A percentile compares a stretch with the other conserved stretches of the same genome.
Conservation (phyloP, 2,329 filamentous ascomycete species). For the Cladosporium phlei region DNA sequence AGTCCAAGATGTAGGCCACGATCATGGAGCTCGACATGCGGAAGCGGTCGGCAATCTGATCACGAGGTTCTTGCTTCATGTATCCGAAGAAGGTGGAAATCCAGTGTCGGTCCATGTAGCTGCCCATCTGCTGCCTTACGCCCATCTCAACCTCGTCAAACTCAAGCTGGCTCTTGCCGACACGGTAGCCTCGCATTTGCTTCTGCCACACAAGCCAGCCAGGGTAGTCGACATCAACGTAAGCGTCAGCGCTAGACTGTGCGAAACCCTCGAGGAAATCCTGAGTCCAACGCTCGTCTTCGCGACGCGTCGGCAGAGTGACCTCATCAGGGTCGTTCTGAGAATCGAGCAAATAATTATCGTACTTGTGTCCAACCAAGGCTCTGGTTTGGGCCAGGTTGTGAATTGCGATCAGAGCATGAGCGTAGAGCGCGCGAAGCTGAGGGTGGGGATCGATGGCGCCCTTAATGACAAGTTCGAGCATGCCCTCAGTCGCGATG, state of each 20-base stretch:
- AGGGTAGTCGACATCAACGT: constrained; percentile 84
- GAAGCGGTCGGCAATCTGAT: constrained; percentile 76
- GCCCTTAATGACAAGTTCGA: constrained; percentile 76
- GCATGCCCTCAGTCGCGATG: constrained; percentile 73
- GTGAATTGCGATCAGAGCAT: constrained; percentile 70
- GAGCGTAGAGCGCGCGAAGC: constrained; percentile 73
- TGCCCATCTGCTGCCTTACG: constrained; percentile 73
- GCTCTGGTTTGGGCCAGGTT: constrained; percentile 83
- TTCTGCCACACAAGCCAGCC: constrained; percentile 97
- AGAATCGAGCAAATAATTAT: constrained; percentile 77
- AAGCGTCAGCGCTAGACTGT: constrained; percentile 74
- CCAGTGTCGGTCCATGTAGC: constrained; percentile 76
- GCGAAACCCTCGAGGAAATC: constrained; percentile 75
- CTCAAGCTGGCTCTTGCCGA: constrained; percentile 63
- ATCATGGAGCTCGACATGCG: constrained; percentile 82
- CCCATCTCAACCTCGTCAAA: constrained; percentile 78
- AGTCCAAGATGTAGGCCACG: constrained; percentile 82
- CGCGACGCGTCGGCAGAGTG: constrained; percentile 64
- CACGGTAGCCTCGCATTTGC: constrained; percentile 72
- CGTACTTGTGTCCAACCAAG: constrained; percentile 78
- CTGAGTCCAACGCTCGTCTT: constrained; percentile 73
- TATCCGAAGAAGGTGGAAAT: constrained; percentile 83
- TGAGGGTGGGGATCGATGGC: constrained; percentile 88
- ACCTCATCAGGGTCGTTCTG: constrained; percentile 75
- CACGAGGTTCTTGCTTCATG: constrained; percentile 91